phyloP scores from a whole-genome alignment of 2,329 filamentous ascomycete species.

The Dactylellina cionopaga region DNA sequence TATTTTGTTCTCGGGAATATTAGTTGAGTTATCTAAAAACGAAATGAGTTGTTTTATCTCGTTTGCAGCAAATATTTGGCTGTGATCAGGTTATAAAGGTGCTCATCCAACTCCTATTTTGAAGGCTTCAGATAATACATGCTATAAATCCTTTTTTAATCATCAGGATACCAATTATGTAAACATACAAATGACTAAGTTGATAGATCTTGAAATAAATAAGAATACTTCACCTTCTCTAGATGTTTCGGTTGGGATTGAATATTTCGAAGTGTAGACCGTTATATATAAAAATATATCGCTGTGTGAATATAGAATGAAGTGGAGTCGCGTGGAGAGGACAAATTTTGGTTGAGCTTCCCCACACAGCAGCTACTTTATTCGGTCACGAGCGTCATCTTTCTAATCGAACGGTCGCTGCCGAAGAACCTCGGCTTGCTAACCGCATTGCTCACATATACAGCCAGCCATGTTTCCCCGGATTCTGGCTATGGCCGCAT shows the following conservation, averaged over 20 bases:
- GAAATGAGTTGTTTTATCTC: too few relatives aligned
- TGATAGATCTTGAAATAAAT: too few relatives aligned
- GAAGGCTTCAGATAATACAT: conserved; percentile 30
- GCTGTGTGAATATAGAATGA: too few relatives aligned
- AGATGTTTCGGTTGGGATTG: too few relatives aligned
- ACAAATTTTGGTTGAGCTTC: too few relatives aligned
- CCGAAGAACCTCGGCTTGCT: conserved; percentile 42
- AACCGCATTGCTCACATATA: conserved; percentile 2
- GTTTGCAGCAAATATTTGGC: too few relatives aligned
- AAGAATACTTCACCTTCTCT: too few relatives aligned
- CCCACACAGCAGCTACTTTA: conserved; percentile 19
- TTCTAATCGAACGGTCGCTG: neutral
- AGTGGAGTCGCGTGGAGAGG: too few relatives aligned
- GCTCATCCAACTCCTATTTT: conserved; percentile 9
- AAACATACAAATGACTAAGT: too few relatives aligned
- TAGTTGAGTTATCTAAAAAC: too few relatives aligned
- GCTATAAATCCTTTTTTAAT: conserved; percentile 21
- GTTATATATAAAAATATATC: too few relatives aligned
- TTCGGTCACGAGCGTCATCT: conserved; percentile 40
- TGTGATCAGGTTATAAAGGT: conserved; percentile 7
- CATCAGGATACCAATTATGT: neutral
- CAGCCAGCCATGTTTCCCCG: neutral
- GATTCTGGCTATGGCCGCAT: conserved; percentile 27
- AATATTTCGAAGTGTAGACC: too few relatives aligned
- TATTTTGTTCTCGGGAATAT: neutral